A percentile compares a stretch with the other conserved stretches of the same genome.
Evolutionary conservation across 176 grass and related monocot species (phyloP).

Genomic region (Oryza brachyantha): DNA sequence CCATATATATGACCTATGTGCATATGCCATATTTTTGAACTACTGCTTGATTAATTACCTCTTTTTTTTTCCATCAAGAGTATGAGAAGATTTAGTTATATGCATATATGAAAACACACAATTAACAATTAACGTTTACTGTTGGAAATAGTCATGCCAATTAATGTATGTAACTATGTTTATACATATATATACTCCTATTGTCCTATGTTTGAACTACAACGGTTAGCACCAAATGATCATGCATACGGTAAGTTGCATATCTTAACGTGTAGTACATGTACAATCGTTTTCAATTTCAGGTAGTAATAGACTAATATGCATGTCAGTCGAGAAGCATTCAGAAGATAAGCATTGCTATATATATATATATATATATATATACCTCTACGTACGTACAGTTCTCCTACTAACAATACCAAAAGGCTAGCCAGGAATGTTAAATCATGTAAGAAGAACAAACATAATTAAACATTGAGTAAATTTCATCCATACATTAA

Average conservation of each 20-base stretch:
- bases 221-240: not conserved
- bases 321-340: not conserved
- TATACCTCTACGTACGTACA: too few relatives aligned
- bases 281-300: not conserved
- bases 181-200: not conserved
- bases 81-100: not conserved
- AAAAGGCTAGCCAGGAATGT: not conserved
- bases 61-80: not conserved
- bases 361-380: too few relatives aligned
- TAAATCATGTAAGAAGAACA: not conserved
- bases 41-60: not conserved
- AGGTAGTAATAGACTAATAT: not conserved
- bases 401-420: not conserved
- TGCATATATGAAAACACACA: not conserved
- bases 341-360: not conserved
- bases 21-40: not conserved
- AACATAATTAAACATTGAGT: constrained; percentile 4
- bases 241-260: not conserved
- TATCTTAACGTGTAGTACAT: not conserved
- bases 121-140: not conserved
- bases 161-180: not conserved
- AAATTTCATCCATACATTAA: constrained; percentile 29
- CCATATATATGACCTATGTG: not conserved
- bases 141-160: not conserved
- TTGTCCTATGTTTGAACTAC: not conserved